Evolutionary conservation across 805 yeast genomes (phyloP).

Genomic region (Yamadazyma sp.): DNA sequence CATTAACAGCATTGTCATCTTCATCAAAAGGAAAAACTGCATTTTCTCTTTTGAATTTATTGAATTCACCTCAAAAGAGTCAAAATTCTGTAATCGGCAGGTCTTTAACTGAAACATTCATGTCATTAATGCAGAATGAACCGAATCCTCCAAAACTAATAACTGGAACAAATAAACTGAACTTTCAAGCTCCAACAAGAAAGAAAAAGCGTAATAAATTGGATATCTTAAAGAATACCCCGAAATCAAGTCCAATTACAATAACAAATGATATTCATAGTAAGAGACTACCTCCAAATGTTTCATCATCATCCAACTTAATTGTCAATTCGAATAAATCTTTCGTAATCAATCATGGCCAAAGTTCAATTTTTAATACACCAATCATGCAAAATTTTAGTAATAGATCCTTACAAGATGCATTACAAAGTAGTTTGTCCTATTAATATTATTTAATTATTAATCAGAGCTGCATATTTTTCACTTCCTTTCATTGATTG

Average conservation of each 20-base stretch:
- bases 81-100: constrained; percentile 13
- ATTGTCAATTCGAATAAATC: constrained; percentile 42
- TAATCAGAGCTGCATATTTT: not conserved
- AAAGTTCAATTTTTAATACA: constrained; percentile 31
- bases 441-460: not conserved
- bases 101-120: constrained; percentile 29
- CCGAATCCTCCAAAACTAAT: constrained; percentile 5
- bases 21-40: constrained; percentile 1
- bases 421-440: constrained; percentile 26
- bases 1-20: too few species aligned
- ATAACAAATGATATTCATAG: constrained; percentile 24
- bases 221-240: constrained; percentile 11
- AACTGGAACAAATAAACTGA: constrained; percentile 4
- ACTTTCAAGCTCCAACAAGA: constrained; percentile 1
- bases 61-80: constrained; percentile 17
- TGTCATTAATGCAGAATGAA: constrained; percentile 5
- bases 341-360: constrained; percentile 42
- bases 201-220: constrained; percentile 9
- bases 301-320: constrained; percentile 31
- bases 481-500: not conserved
- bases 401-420: constrained; percentile 47
- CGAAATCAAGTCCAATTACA: constrained; percentile 21
- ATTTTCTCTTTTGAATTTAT: constrained; percentile 16
- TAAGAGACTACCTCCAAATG: constrained; percentile 28
- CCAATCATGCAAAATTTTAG: constrained; percentile 41